These are phyloP conservation scores for Pythium brachiatum DNA, from an alignment of 352 stramenopile species.

Conservation along the genomic window DNA sequence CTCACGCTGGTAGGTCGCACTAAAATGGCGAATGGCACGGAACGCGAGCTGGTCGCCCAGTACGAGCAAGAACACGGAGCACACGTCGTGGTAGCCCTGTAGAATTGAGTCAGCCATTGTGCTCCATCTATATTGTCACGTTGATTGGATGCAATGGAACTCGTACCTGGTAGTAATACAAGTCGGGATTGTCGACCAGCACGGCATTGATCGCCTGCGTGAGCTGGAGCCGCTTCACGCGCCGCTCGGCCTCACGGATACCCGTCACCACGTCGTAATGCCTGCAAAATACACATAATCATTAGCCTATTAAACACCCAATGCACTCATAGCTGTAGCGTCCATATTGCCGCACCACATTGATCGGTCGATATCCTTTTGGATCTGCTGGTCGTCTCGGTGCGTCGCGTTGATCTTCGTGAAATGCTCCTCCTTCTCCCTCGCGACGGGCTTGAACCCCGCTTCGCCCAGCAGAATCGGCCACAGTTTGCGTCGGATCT, in stretches of 20 bases:
- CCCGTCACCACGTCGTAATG: conserved; percentile 67
- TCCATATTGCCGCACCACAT: conserved; percentile 36
- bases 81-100: conserved; percentile 93
- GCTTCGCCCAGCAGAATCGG: conserved; percentile 42
- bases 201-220: conserved; percentile 60
- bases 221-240: conserved; percentile 53
- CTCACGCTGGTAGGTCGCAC: conserved; percentile 88
- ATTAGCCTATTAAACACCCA: no score
- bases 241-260: conserved; percentile 64
- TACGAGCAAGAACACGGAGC: conserved; percentile 80
- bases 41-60: conserved; percentile 71
- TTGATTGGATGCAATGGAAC: no score
- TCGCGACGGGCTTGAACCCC: conserved; percentile 8
- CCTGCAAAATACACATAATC: conserved; percentile 21
- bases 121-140: no score
- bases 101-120: no score
- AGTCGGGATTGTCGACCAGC: conserved; percentile 39
- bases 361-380: conserved; percentile 86
- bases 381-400: conserved; percentile 65
- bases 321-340: no score
- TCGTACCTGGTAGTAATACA: conserved; percentile 84
- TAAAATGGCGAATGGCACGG: conserved; percentile 69
- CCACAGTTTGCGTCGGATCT: conserved; percentile 65
- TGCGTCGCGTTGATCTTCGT: conserved; percentile 28
- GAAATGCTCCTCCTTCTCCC: conserved; percentile 14